Evolutionary conservation across 2,329 filamentous ascomycete species (phyloP).

Genomic region (Scedosporium apiospermum): DNA sequence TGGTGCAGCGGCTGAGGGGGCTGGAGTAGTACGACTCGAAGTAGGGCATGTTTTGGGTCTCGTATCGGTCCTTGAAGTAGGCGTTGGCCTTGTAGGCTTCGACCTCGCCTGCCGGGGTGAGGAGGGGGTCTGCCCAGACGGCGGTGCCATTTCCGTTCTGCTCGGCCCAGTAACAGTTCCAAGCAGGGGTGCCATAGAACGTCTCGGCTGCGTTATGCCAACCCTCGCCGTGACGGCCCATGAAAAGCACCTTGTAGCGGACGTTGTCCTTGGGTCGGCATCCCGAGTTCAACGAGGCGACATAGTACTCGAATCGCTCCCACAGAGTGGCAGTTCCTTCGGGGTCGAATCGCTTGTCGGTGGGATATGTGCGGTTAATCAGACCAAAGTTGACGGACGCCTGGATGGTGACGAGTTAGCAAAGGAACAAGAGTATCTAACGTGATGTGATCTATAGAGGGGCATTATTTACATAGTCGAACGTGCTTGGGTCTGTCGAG

Average conservation of each 20-base stretch:
- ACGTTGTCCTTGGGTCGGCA: slow-evolving; percentile 29
- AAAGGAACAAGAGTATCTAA: neutral
- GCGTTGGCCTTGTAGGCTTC: slow-evolving; percentile 49
- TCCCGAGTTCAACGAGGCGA: slow-evolving; percentile 41
- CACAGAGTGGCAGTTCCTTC: slow-evolving; percentile 44
- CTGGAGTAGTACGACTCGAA: slow-evolving; percentile 58
- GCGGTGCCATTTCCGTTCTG: slow-evolving; percentile 54
- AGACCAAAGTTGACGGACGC: slow-evolving; percentile 55
- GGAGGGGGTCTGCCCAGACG: slow-evolving; percentile 53
- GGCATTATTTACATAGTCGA: slow-evolving; percentile 52
- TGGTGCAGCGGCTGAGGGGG: slow-evolving; percentile 52
- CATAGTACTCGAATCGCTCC: slow-evolving; percentile 52
- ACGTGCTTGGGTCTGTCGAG: slow-evolving; percentile 42
- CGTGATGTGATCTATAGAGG: neutral
- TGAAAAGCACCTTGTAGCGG: slow-evolving; percentile 57
- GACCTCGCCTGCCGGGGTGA: slow-evolving; percentile 45
- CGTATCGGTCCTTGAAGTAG: slow-evolving; percentile 49
- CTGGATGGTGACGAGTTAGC: slow-evolving; percentile 23
- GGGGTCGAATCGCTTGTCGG: slow-evolving; percentile 33
- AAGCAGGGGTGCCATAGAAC: slow-evolving; percentile 58
- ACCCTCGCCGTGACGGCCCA: slow-evolving; percentile 63
- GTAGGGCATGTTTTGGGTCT: slow-evolving; percentile 43
- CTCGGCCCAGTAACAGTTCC: slow-evolving; percentile 63
- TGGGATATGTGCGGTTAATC: slow-evolving; percentile 51
- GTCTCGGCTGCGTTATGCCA: slow-evolving; percentile 53